Percentiles rank a stretch among this genome's conserved stretches.
phyloP scores from a whole-genome alignment of 176 grass and related monocot species.

The Aegilops bicornis region DNA sequence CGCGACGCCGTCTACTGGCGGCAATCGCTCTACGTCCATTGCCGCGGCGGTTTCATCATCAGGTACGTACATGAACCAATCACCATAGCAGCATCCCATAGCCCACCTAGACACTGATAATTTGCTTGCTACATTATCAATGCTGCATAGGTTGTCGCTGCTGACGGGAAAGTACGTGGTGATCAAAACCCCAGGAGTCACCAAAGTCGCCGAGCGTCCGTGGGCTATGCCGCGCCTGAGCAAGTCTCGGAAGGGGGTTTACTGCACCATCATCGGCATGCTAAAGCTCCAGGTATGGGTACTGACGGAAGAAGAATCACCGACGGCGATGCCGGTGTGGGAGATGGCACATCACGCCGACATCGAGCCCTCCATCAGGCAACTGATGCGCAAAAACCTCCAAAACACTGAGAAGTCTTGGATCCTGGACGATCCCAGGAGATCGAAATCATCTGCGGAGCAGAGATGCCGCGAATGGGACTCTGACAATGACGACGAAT shows the following conservation, averaged over 20 bases:
- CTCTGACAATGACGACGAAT: neutral
- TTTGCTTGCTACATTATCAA: neutral
- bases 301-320: neutral
- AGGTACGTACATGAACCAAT: neutral
- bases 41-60: neutral
- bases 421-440: neutral
- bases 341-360: neutral
- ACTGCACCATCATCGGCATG: neutral
- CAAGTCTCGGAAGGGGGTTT: constrained; percentile 1
- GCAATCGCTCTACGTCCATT: neutral
- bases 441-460: neutral
- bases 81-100: neutral
- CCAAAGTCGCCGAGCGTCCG: neutral
- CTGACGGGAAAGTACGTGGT: neutral
- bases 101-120: neutral
- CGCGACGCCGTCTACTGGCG: neutral
- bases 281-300: neutral
- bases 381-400: neutral
- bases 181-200: neutral
- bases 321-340: neutral
- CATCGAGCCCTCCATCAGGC: neutral
- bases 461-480: neutral
- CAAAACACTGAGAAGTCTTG: neutral
- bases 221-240: neutral
- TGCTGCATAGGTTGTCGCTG: neutral